A percentile compares a stretch with the other conserved stretches of the same genome.
These are phyloP conservation scores for Ceratobasidium sp. DNA, from an alignment of 1,284 basidiomycete genomes.

Conservation along the genomic window DNA sequence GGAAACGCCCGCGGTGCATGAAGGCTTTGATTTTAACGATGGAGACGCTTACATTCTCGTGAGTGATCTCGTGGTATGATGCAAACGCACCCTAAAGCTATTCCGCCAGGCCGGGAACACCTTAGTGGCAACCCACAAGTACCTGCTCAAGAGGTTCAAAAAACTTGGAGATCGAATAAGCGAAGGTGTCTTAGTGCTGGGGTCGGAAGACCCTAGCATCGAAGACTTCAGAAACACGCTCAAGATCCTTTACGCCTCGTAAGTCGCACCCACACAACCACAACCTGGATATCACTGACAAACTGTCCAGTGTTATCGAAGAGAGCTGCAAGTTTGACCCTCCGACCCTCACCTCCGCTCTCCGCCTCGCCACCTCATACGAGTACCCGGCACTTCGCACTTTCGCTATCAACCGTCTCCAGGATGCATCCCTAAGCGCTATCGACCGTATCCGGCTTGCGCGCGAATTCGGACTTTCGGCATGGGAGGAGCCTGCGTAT, in stretches of 20 bases:
- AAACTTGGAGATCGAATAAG: slow-evolving; percentile 4
- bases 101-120: slow-evolving; percentile 9
- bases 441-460: slow-evolving; percentile 37
- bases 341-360: neutral
- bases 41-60: too few species aligned
- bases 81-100: too few species aligned
- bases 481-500: slow-evolving; percentile 41
- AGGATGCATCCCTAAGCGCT: slow-evolving; percentile 12
- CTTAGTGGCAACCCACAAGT: slow-evolving; percentile 18
- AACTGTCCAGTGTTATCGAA: neutral
- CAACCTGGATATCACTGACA: too few species aligned
- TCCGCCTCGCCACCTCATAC: slow-evolving; percentile 5
- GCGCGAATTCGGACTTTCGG: slow-evolving; percentile 7
- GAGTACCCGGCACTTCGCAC: slow-evolving; percentile 3
- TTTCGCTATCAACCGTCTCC: slow-evolving; percentile 23
- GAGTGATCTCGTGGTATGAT: too few species aligned
- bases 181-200: neutral
- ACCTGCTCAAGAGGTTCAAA: slow-evolving; percentile 19
- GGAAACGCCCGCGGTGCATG: too few species aligned
- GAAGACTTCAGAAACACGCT: slow-evolving; percentile 16
- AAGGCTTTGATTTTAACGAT: too few species aligned
- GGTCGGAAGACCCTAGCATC: neutral
- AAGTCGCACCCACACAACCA: neutral
- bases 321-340: neutral
- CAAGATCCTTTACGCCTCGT: slow-evolving; percentile 36